Conservation (phyloP, 192 early-diverging fungal species). For the Phlyctochytrium arcticum region DNA sequence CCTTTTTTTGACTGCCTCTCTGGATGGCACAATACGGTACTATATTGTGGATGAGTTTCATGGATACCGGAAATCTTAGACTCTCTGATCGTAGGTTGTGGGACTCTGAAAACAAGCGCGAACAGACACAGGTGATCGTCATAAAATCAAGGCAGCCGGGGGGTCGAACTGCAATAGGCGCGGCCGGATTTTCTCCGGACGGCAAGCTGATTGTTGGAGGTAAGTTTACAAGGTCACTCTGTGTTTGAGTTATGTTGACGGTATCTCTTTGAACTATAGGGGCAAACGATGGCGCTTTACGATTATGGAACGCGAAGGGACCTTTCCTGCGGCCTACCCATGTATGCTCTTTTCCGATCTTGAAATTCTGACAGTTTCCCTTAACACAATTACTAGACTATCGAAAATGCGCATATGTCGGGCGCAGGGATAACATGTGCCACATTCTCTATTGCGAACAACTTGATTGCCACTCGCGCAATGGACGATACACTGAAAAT, state of each 20-base stretch:
- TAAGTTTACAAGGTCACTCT: conserved; percentile 31
- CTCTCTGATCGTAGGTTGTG: conserved; percentile 53
- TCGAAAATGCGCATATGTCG: conserved; percentile 67
- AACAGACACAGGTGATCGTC: conserved; percentile 73
- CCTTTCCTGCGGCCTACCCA: conserved; percentile 60
- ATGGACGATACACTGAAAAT: conserved; percentile 88
- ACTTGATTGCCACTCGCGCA: conserved; percentile 67
- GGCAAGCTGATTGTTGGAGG: conserved; percentile 67
- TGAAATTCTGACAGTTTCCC: not conserved
- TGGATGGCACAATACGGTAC: conserved; percentile 75
- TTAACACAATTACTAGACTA: conserved; percentile 28
- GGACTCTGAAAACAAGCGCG: conserved; percentile 68
- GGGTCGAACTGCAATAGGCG: conserved; percentile 64
- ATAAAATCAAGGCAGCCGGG: conserved; percentile 70
- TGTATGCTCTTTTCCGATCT: conserved; percentile 43
- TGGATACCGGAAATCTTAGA: not conserved
- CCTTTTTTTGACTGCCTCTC: conserved; percentile 71
- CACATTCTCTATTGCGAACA: conserved; percentile 63
- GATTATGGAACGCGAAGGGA: conserved; percentile 70
- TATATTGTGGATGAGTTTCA: not conserved
- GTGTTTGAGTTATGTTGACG: not conserved
- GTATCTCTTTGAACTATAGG: conserved; percentile 36
- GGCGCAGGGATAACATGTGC: conserved; percentile 68
- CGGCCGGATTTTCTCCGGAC: conserved; percentile 67
- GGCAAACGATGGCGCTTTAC: conserved; percentile 69